Evolutionary conservation across 1,284 basidiomycete species (phyloP), one percentile per base, ranked within the genome.

Genomic region (Kalmanozyma brasiliensis): DNA sequence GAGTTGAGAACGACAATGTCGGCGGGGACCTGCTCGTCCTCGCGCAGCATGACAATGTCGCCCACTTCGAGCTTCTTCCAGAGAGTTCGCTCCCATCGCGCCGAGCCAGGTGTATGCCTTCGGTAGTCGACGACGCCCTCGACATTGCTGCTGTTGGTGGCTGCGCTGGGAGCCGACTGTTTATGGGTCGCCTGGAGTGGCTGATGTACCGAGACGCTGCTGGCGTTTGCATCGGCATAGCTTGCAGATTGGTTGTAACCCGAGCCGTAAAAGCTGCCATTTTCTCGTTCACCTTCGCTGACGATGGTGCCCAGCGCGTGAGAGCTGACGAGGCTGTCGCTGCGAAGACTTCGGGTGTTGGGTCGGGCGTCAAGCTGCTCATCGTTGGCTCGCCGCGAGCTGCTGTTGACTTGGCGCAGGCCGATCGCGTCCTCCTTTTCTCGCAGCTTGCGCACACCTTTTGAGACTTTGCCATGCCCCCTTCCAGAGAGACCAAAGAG

Each of bases 11-110:
- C 90, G 57, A 95, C 87, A 58, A 97, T 89, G 79, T 98, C 94
- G 8, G 95, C 95, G 0, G 95, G 94, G 8, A 98, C 90, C 83
- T 96, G 93, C 61, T 98, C 95, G 82, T 97, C 91, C 78, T 97
- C 93, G 52, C 90, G 86, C 23, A 98, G 85, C 2, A 97, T 84
- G 22, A 98, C 91, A 22, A 98, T 84, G 80, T 98, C 95, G n/a
- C 95, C 95, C 6, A 97, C 94, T 82, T 96, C 93, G 44, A 98
- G 86, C 85, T 98, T 97, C 86, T 98, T 98, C 95, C 95, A 98
- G 1, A 98, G 85, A 3, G 95, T 98, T 56, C 94, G 86, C 81
- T 97, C 94, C 94, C 94, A 98, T 24, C 87, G 86, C 1, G 92
- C 90, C 0, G 89, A 87, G 0, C 93, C 93, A 0, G 86, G 84